These are phyloP conservation scores for Phytophthora vignae DNA, from an alignment of 352 stramenopile species.

Conservation along the genomic window DNA sequence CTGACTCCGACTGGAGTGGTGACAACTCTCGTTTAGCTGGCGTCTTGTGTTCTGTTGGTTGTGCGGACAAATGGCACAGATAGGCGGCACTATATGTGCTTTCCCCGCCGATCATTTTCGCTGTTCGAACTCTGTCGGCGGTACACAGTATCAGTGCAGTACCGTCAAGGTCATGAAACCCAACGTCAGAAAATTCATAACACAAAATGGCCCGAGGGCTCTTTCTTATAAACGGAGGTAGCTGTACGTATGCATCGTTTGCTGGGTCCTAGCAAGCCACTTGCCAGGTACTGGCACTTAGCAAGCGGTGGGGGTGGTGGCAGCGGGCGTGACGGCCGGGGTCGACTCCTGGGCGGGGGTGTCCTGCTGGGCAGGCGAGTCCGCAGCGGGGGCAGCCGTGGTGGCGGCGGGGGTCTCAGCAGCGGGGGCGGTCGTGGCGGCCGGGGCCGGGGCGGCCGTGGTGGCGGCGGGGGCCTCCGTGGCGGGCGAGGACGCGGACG, in stretches of 20 bases:
- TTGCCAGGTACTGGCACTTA: conserved; percentile 23
- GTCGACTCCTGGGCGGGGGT: neutral
- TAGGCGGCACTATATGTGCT: neutral
- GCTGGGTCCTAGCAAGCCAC: conserved; percentile 21
- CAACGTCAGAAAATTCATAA: conserved; percentile 15
- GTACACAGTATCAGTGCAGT: too few species aligned
- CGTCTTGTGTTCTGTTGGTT: neutral
- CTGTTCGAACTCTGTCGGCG: conserved; percentile 1
- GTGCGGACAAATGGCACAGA: neutral
- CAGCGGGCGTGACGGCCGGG: conserved; percentile 9
- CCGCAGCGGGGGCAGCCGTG: neutral
- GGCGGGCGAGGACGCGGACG: conserved; percentile 11
- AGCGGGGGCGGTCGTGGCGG: conserved; percentile 11
- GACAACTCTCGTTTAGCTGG: neutral
- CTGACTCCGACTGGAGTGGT: neutral
- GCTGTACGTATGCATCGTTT: conserved; percentile 27
- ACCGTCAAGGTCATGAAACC: too few species aligned
- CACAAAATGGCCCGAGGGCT: conserved; percentile 26
- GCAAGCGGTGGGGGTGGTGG: conserved; percentile 28
- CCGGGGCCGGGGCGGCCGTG: neutral
- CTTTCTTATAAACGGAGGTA: conserved; percentile 33
- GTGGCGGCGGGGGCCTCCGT: conserved; percentile 19
- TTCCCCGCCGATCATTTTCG: neutral
- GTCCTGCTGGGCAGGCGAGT: neutral
- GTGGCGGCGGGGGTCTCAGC: conserved; percentile 1